Percentiles rank a stretch among this genome's conserved stretches.
phyloP scores from a whole-genome alignment of 2,329 filamentous ascomycete genomes.

The Colletotrichum eleusines region DNA sequence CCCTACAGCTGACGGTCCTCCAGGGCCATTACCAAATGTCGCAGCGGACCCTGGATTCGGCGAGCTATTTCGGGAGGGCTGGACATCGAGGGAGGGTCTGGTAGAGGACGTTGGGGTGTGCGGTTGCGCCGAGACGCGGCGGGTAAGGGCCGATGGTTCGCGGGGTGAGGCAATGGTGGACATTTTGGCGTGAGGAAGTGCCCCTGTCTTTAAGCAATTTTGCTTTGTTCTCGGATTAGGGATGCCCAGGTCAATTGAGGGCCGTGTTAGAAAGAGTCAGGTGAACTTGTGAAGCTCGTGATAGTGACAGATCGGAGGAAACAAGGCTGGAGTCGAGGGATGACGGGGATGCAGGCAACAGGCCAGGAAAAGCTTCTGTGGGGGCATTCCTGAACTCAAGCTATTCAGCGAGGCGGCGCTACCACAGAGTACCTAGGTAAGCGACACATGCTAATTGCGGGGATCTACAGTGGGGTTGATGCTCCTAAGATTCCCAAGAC shows the following conservation, averaged over 20 bases:
- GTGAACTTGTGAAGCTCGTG: slow-evolving; percentile 1
- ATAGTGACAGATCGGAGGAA: slow-evolving; percentile 18
- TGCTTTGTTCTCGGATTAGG: neutral
- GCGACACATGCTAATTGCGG: slow-evolving; percentile 24
- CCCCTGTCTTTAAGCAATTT: neutral
- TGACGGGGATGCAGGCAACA: slow-evolving; percentile 31
- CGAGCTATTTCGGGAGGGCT: slow-evolving; percentile 70
- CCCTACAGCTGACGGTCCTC: slow-evolving; percentile 46
- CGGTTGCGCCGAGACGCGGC: slow-evolving; percentile 63
- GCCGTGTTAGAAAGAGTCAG: neutral
- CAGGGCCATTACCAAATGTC: slow-evolving; percentile 44
- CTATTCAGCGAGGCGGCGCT: slow-evolving; percentile 33
- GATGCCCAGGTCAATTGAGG: neutral
- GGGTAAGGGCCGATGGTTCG: slow-evolving; percentile 69
- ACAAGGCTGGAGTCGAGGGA: slow-evolving; percentile 21
- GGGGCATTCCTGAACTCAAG: slow-evolving; percentile 27
- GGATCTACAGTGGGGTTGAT: slow-evolving; percentile 35
- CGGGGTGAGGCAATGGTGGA: slow-evolving; percentile 75
- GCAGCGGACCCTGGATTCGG: slow-evolving; percentile 57
- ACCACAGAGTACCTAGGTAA: neutral
- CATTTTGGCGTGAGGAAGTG: slow-evolving; percentile 55
- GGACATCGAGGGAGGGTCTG: slow-evolving; percentile 78
- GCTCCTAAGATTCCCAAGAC: slow-evolving; percentile 2
- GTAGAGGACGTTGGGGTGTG: slow-evolving; percentile 80
- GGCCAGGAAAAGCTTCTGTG: slow-evolving; percentile 37